These are phyloP conservation scores for Penicillium samsonianum DNA, from an alignment of 495 filamentous ascomycete genomes.

Conservation along the genomic window DNA sequence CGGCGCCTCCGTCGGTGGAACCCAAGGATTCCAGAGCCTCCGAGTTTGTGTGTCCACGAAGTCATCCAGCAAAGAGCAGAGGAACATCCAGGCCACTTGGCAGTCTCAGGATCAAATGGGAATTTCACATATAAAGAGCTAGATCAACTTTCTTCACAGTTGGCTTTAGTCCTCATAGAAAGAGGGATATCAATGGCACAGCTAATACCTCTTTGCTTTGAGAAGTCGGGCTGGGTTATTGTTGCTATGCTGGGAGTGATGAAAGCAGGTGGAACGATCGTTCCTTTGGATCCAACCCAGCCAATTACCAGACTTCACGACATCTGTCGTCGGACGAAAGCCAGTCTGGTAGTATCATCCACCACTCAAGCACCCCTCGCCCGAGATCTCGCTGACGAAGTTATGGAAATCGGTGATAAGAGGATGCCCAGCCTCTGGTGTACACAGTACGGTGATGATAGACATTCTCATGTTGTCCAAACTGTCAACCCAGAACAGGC, in stretches of 20 bases:
- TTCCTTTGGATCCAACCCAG: constrained; percentile 48
- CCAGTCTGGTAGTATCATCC: constrained; percentile 16
- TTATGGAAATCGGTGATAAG: neutral
- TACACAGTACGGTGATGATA: too few species aligned
- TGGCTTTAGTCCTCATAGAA: neutral
- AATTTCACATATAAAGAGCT: neutral
- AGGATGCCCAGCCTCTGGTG: constrained; percentile 22
- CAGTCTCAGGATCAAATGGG: neutral
- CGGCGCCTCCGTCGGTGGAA: neutral
- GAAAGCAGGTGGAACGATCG: constrained; percentile 51
- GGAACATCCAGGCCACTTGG: neutral
- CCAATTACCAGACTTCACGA: constrained; percentile 49
- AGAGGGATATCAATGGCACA: constrained; percentile 16
- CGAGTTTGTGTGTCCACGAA: neutral
- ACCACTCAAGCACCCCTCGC: neutral
- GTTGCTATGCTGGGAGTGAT: constrained; percentile 46
- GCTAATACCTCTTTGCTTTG: constrained; percentile 36
- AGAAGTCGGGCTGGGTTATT: constrained; percentile 44
- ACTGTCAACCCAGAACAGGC: constrained; percentile 6
- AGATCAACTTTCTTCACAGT: neutral
- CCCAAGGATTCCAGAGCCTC: neutral
- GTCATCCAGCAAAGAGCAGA: neutral
- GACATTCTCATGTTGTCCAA: neutral
- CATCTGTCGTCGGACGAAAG: constrained; percentile 50
- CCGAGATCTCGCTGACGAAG: neutral